A percentile compares a stretch with the other conserved stretches of the same genome.
phyloP scores from a whole-genome alignment of 768 basidiomycete genomes.

The Tylopilus plumbeoviolaceoides region DNA sequence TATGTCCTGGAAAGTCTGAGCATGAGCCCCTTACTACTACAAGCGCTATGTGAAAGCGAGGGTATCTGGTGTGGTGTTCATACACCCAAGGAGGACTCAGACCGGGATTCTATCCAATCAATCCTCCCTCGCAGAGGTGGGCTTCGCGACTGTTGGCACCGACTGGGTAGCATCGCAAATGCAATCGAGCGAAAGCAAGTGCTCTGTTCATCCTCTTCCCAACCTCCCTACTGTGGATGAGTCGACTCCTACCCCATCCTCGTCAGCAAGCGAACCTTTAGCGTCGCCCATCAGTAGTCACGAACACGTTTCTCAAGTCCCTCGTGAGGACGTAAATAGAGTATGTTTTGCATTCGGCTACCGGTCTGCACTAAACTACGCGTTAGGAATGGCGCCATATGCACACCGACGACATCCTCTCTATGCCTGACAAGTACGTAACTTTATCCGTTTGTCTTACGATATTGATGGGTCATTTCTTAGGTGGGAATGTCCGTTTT shows the following conservation, averaged over 20 bases:
- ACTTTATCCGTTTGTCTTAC: background rate
- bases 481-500: constrained; percentile 99
- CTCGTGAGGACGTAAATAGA: constrained; percentile 67
- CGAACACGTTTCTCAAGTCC: background rate
- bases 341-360: constrained; percentile 37
- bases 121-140: background rate
- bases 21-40: constrained; percentile 70
- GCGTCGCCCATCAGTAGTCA: background rate
- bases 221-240: constrained; percentile 17
- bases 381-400: constrained; percentile 90
- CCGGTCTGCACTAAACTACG: background rate
- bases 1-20: constrained; percentile 85
- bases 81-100: constrained; percentile 2
- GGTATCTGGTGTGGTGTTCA: constrained; percentile 53
- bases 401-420: constrained; percentile 91
- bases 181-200: constrained; percentile 13
- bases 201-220: constrained; percentile 23
- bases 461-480: constrained; percentile 5
- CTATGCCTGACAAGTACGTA: constrained; percentile 96
- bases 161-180: background rate
- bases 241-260: background rate
- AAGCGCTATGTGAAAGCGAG: constrained; percentile 68
- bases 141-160: background rate
- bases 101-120: constrained; percentile 4
- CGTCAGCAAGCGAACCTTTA: constrained; percentile 4